Evolutionary conservation across 164 flowering plant genomes (phyloP).

Genomic region (Buxus sempervirens): DNA sequence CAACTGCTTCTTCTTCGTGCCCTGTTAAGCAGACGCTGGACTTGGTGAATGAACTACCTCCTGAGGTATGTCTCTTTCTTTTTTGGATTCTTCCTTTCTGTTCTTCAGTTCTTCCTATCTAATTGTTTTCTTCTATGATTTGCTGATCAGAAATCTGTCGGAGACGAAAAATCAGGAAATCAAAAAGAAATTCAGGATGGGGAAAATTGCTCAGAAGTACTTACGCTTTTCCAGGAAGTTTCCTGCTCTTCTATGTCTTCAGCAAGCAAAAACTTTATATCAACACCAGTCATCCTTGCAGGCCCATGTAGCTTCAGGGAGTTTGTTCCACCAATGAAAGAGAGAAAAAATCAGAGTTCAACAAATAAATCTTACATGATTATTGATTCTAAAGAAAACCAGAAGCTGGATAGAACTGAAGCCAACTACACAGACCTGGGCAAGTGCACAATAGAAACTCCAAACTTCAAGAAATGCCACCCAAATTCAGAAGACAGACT

Average conservation of each 20-base stretch:
- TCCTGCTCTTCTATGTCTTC: conserved; percentile 42
- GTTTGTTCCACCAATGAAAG: conserved; percentile 40
- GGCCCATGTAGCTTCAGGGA: conserved; percentile 36
- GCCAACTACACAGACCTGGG: conserved; percentile 27
- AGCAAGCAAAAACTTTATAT: conserved; percentile 26
- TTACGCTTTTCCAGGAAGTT: conserved; percentile 43
- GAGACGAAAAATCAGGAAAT: conserved; percentile 30
- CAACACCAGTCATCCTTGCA: conserved; percentile 22
- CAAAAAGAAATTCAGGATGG: conserved; percentile 33
- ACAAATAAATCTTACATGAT: conserved; percentile 32
- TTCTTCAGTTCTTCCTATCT: neutral
- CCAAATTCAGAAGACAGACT: conserved; percentile 22
- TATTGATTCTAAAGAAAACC: conserved; percentile 20
- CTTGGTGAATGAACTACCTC: conserved; percentile 49
- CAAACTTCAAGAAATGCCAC: conserved; percentile 19
- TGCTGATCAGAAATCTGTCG: conserved; percentile 39
- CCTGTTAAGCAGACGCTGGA: conserved; percentile 36
- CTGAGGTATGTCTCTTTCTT: conserved; percentile 39
- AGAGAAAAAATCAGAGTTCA: conserved; percentile 22
- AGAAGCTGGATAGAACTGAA: conserved; percentile 24
- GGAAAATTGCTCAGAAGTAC: conserved; percentile 42
- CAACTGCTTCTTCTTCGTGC: conserved; percentile 35
- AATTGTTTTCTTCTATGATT: neutral
- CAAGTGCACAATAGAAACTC: conserved; percentile 22
- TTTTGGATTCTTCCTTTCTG: neutral